Percentiles rank a stretch among this genome's conserved stretches.
phyloP scores from a whole-genome alignment of 2,329 filamentous ascomycete genomes.

The Sporothrix brunneoviolacea region DNA sequence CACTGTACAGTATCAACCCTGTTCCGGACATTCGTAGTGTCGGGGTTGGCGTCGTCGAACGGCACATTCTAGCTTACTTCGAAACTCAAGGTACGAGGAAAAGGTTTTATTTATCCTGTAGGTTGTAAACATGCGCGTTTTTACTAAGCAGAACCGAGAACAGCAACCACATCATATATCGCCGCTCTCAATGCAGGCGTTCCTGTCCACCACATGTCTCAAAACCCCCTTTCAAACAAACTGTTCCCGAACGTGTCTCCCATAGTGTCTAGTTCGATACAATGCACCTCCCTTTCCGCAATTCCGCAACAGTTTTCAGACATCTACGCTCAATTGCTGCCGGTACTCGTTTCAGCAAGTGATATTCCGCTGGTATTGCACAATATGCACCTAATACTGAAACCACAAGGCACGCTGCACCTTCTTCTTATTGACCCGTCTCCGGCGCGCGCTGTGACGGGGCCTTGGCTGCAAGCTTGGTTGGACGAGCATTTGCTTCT shows the following conservation, averaged over 20 bases:
- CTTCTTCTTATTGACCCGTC: conserved; percentile 57
- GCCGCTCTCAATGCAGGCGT: conserved; percentile 36
- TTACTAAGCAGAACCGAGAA: conserved; percentile 14
- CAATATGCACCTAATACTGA: conserved; percentile 50
- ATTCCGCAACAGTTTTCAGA: conserved; percentile 39
- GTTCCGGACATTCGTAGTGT: conserved; percentile 17
- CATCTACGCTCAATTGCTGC: conserved; percentile 48
- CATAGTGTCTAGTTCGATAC: conserved; percentile 29
- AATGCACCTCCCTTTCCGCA: conserved; percentile 30
- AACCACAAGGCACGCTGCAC: conserved; percentile 48
- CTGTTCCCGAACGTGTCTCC: conserved; percentile 36
- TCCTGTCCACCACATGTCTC: conserved; percentile 41
- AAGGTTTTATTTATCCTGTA: too few species aligned
- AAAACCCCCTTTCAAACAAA: conserved; percentile 31
- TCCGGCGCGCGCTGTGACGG: conserved; percentile 49
- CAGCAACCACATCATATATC: conserved; percentile 45
- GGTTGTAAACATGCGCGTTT: too few species aligned
- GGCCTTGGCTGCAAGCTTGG: conserved; percentile 53
- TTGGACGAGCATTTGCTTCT: conserved; percentile 53
- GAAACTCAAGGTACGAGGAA: conserved; percentile 47
- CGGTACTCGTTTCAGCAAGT: conserved; percentile 48
- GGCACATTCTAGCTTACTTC: conserved; percentile 42
- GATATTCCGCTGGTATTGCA: conserved; percentile 51
- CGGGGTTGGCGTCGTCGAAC: conserved; percentile 9
- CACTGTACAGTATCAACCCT: conserved; percentile 42